Percentiles rank a stretch among this genome's conserved stretches.
These are phyloP conservation scores for Brassica incana DNA, from an alignment of 345 rosid genomes.

Conservation along the genomic window DNA sequence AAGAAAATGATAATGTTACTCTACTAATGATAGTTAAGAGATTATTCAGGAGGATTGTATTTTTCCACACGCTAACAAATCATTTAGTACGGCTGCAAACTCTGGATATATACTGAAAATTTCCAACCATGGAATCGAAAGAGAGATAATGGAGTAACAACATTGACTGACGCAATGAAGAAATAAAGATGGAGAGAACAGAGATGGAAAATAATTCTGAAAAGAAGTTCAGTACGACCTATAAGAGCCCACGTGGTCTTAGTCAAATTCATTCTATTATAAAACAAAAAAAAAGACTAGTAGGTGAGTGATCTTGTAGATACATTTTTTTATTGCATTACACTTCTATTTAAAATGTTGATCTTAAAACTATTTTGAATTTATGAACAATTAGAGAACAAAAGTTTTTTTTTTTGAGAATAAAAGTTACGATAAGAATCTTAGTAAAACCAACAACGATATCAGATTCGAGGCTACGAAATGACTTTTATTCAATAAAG, in stretches of 20 bases:
- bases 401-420: background rate
- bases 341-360: background rate
- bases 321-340: too few relatives aligned
- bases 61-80: constrained; percentile 14
- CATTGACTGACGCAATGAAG: constrained; percentile 20
- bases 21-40: background rate
- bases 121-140: background rate
- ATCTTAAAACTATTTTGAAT: background rate
- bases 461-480: too few relatives aligned
- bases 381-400: background rate
- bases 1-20: background rate
- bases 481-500: too few relatives aligned
- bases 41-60: background rate
- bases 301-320: too few relatives aligned
- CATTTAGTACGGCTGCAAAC: constrained; percentile 6
- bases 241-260: constrained; percentile 29
- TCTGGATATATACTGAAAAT: background rate
- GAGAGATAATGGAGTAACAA: constrained; percentile 14
- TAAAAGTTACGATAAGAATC: background rate
- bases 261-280: constrained; percentile 16
- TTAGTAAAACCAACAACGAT: too few relatives aligned
- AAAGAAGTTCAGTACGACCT: constrained; percentile 9
- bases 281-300: background rate
- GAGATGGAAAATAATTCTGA: constrained; percentile 14
- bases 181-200: background rate